Evolutionary conservation across 306 rosid genomes (phyloP), one percentile per base, ranked within the genome.

Genomic region (Spatholobus suberectus): DNA sequence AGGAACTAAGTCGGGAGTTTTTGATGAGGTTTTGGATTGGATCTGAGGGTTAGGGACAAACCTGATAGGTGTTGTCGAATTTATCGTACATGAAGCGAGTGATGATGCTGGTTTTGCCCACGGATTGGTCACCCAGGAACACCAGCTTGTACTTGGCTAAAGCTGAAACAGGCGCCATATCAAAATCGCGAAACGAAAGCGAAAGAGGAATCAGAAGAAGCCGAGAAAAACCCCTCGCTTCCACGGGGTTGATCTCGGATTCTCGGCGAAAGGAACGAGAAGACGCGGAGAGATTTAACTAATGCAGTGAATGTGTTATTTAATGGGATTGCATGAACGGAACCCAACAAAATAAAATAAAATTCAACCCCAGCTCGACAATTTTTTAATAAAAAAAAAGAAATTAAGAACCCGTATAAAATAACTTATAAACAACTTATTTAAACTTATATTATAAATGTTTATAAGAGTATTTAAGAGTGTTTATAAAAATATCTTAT

Each of bases 81-180:
- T 88, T 88, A 34, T 88, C 89, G 51, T 88, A 88, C 89, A 88
- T 88, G 82, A 88, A 88, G 82, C 89, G 91, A 74, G 91, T 88
- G 76, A 88, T 88, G 70, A 88, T 88, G 79, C 91, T 88, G 80
- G 91, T 88, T 35, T 88, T 88, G 47, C 91, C 91, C 6, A 88
- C 91, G 32, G 91, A 88, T 58, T 88, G 89, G 75, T 88, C 91
- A 26, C 91, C 91, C 75, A 88, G 73, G 80, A 88, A 88, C 15
- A 88, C 91, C 51, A 88, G 84, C 84, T 88, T 85, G 86, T 88
- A 88, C 84, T 88, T 88, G 0, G 91, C 91, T 12, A 88, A 12
- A 70, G 91, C 91, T 49, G 91, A 88, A 54, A 88, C 87, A 18
- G 89, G 89, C 78, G 91, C 91, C 91, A 88, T 85, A 73, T 27